Percentiles rank a stretch among this genome's conserved stretches.
Evolutionary conservation across 495 filamentous ascomycete species (phyloP).

Genomic region (Neurospora sp.): DNA sequence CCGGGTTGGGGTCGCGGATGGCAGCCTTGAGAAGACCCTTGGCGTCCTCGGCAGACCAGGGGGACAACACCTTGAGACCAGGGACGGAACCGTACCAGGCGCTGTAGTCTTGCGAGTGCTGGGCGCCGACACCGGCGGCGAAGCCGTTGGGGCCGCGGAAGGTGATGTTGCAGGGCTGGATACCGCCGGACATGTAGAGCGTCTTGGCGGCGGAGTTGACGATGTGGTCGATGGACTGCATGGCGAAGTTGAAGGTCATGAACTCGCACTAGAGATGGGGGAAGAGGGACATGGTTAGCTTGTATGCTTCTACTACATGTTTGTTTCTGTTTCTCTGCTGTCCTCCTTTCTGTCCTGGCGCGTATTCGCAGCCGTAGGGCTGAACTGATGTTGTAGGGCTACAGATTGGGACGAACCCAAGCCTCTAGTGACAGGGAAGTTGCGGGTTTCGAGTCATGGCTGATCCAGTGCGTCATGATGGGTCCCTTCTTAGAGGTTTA

Average conservation of each 20-base stretch:
- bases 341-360: background rate
- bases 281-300: background rate
- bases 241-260: slow-evolving; percentile 99
- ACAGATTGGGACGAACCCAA: background rate
- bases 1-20: slow-evolving; percentile 96
- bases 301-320: background rate
- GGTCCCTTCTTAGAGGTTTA: slow-evolving; percentile 8
- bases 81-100: slow-evolving; percentile 98
- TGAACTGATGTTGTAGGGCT: background rate
- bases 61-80: slow-evolving; percentile 89
- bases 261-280: slow-evolving; percentile 68
- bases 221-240: slow-evolving; percentile 99
- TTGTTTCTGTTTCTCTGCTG: background rate
- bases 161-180: slow-evolving; percentile 98
- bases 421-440: background rate
- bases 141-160: slow-evolving; percentile 99
- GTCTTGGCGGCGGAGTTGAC: slow-evolving; percentile 99
- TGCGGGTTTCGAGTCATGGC: background rate
- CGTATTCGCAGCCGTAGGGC: background rate
- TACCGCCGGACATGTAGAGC: slow-evolving; percentile 99
- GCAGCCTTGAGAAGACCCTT: slow-evolving; percentile 97
- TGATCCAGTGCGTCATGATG: background rate
- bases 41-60: slow-evolving; percentile 94
- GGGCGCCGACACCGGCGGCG: slow-evolving; percentile 86
- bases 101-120: slow-evolving; percentile 97